phyloP scores from a whole-genome alignment of 148 eudicot genomes.

The Amaranthus hypochondriacus region DNA sequence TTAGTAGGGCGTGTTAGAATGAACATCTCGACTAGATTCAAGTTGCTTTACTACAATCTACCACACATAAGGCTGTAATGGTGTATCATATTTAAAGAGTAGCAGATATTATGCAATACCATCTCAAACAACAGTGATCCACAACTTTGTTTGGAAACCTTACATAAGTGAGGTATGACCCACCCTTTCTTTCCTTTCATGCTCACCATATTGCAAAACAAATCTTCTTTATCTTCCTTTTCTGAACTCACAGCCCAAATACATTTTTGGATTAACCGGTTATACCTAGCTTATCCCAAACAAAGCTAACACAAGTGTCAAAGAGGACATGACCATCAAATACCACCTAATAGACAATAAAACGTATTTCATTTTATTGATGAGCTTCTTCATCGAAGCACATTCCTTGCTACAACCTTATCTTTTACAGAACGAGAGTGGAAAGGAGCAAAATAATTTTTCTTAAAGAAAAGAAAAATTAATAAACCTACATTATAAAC shows the following conservation, averaged over 20 bases:
- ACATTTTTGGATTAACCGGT: neutral
- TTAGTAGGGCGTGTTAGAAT: neutral
- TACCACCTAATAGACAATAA: neutral
- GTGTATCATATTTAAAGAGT: neutral
- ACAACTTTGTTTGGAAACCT: too few species aligned
- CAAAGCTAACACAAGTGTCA: neutral
- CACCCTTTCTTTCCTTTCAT: neutral
- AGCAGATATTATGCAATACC: neutral
- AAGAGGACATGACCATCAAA: neutral
- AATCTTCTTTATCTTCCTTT: neutral
- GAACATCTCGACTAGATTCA: neutral
- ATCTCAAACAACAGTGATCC: too few species aligned
- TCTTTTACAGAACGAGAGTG: neutral
- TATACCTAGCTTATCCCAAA: neutral
- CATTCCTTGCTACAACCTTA: neutral
- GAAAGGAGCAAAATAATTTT: neutral
- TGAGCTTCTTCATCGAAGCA: neutral
- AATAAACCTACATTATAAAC: neutral
- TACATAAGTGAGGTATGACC: neutral
- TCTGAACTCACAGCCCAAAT: neutral
- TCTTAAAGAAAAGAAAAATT: neutral
- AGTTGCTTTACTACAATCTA: neutral
- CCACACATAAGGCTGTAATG: neutral
- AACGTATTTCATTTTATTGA: neutral
- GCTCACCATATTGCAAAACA: neutral